Percentiles rank a stretch among this genome's conserved stretches.
These are phyloP conservation scores for Leptodermis oblonga DNA, from an alignment of 257 asterid species.

Conservation along the genomic window DNA sequence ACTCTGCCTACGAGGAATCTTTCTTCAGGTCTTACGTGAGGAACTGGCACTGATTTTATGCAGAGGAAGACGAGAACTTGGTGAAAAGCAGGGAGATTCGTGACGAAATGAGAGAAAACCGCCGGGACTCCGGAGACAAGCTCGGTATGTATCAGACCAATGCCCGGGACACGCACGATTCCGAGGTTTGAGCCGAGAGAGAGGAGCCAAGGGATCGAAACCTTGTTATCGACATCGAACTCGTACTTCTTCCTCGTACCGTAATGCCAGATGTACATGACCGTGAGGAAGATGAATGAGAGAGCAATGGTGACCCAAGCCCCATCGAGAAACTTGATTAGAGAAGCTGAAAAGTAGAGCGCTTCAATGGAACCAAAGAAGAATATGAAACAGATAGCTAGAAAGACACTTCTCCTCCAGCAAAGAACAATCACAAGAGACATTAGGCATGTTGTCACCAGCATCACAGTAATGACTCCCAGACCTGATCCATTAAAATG, in stretches of 20 bases:
- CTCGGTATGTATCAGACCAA: slow-evolving; percentile 91
- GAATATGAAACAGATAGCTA: slow-evolving; percentile 63
- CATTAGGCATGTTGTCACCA: slow-evolving; percentile 92
- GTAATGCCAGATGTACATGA: slow-evolving; percentile 85
- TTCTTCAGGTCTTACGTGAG: slow-evolving; percentile 89
- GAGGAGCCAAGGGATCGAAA: slow-evolving; percentile 83
- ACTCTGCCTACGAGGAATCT: slow-evolving; percentile 81
- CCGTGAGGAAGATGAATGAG: slow-evolving; percentile 55
- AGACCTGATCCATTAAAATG: slow-evolving; percentile 53
- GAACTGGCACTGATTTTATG: slow-evolving; percentile 81
- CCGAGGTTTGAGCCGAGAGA: slow-evolving; percentile 78
- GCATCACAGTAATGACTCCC: slow-evolving; percentile 95
- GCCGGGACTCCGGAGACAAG: slow-evolving; percentile 94
- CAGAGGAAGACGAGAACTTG: slow-evolving; percentile 78
- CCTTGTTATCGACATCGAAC: slow-evolving; percentile 83
- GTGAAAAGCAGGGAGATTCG: slow-evolving; percentile 94
- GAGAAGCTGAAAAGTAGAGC: slow-evolving; percentile 92
- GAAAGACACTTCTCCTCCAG: slow-evolving; percentile 61
- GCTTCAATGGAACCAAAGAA: slow-evolving; percentile 92
- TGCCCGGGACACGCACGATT: slow-evolving; percentile 80
- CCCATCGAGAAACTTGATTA: slow-evolving; percentile 89
- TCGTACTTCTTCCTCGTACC: slow-evolving; percentile 81
- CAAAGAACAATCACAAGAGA: slow-evolving; percentile 83
- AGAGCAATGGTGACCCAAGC: slow-evolving; percentile 94
- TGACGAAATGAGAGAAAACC: slow-evolving; percentile 80